Conservation (phyloP, 768 basidiomycete species). For the Suillus alpinus region DNA sequence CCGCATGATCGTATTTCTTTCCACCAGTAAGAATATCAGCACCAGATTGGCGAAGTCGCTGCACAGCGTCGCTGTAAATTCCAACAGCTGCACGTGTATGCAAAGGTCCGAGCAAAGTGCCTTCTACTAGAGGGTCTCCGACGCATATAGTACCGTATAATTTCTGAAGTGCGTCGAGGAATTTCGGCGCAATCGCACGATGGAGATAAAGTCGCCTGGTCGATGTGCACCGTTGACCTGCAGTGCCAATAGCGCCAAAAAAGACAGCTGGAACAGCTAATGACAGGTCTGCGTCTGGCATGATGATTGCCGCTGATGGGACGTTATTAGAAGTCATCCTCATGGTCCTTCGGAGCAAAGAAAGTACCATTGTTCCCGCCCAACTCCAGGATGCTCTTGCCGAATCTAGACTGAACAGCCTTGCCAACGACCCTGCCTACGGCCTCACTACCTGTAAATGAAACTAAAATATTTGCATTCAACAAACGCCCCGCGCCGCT, state of each 20-base stretch:
- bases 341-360: slow-evolving; percentile 14
- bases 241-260: slow-evolving; percentile 90
- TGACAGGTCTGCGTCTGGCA: slow-evolving; percentile 89
- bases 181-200: slow-evolving; percentile 68
- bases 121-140: slow-evolving; percentile 79
- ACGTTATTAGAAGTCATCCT: slow-evolving; percentile 18
- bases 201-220: slow-evolving; percentile 91
- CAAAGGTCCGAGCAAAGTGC: slow-evolving; percentile 83
- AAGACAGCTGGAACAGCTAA: slow-evolving; percentile 89
- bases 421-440: slow-evolving; percentile 88
- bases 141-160: slow-evolving; percentile 71
- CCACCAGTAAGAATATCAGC: slow-evolving; percentile 82
- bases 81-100: slow-evolving; percentile 71
- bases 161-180: slow-evolving; percentile 70
- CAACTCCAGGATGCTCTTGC: slow-evolving; percentile 85
- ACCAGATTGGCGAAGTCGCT: slow-evolving; percentile 56
- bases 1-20: slow-evolving; percentile 46
- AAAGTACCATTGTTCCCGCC: slow-evolving; percentile 90
- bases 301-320: slow-evolving; percentile 76
- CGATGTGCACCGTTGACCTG: slow-evolving; percentile 80
- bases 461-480: slow-evolving; percentile 48
- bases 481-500: neutral
- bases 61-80: slow-evolving; percentile 60
- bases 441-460: slow-evolving; percentile 92
- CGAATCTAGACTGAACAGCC: slow-evolving; percentile 82